phyloP scores from a whole-genome alignment of 169 alveolate species.

The Nephromyces sp. region DNA sequence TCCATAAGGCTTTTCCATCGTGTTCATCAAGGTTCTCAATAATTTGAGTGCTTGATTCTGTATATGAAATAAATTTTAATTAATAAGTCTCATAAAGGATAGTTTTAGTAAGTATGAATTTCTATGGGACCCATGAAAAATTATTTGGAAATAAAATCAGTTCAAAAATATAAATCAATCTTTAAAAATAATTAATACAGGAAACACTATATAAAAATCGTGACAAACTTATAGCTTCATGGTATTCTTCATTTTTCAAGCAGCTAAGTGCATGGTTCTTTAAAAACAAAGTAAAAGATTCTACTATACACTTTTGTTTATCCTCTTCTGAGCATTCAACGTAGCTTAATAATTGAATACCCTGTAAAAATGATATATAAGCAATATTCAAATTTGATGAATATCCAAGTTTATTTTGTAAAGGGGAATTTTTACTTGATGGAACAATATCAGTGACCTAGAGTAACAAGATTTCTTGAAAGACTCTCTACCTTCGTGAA shows the following conservation, averaged over 20 bases:
- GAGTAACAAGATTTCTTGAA: no score
- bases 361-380: conserved; percentile 15
- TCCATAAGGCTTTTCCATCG: conserved; percentile 26
- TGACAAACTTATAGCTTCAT: conserved; percentile 21
- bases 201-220: no score
- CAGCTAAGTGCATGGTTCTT: conserved; percentile 24
- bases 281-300: conserved; percentile 4
- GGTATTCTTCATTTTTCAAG: conserved; percentile 20
- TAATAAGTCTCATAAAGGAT: no score
- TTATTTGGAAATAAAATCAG: no score
- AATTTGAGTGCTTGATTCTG: conserved; percentile 32
- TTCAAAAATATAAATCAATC: no score
- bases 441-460: no score
- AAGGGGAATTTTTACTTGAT: no score
- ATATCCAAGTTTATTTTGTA: no score
- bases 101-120: no score
- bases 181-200: no score
- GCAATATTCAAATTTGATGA: background rate
- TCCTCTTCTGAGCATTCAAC: conserved; percentile 2
- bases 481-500: conserved; percentile 19
- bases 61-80: background rate
- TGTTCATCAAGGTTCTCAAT: conserved; percentile 30
- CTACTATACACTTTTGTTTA: conserved; percentile 3
- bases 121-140: no score
- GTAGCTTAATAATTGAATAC: conserved; percentile 22